These are phyloP conservation scores for Coccinonectria pachysandricola DNA, from an alignment of 2,329 filamentous ascomycete species.

Conservation along the genomic window DNA sequence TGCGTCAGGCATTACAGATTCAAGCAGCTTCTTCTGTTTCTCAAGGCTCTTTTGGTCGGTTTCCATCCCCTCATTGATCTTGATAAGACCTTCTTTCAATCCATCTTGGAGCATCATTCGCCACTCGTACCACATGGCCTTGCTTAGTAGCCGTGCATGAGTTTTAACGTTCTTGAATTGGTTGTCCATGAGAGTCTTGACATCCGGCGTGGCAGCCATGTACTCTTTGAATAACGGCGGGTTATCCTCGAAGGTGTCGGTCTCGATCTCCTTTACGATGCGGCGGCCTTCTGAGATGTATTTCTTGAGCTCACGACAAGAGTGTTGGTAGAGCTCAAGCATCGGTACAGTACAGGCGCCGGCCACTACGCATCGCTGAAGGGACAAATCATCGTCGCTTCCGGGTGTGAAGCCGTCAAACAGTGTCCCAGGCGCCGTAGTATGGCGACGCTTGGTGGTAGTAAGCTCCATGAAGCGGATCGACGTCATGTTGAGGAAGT, in stretches of 20 bases:
- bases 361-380: slow-evolving; percentile 76
- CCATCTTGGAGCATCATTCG: slow-evolving; percentile 77
- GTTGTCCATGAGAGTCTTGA: slow-evolving; percentile 82
- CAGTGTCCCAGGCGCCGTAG: slow-evolving; percentile 49
- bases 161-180: slow-evolving; percentile 98
- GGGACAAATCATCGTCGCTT: slow-evolving; percentile 41
- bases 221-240: slow-evolving; percentile 89
- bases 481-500: slow-evolving; percentile 89
- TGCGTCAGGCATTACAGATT: slow-evolving; percentile 56
- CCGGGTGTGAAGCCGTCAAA: slow-evolving; percentile 31
- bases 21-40: slow-evolving; percentile 59
- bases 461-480: slow-evolving; percentile 98
- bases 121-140: slow-evolving; percentile 98
- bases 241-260: slow-evolving; percentile 80
- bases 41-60: slow-evolving; percentile 57
- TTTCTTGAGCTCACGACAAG: slow-evolving; percentile 88
- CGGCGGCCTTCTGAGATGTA: slow-evolving; percentile 90
- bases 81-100: slow-evolving; percentile 68
- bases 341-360: slow-evolving; percentile 87
- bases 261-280: slow-evolving; percentile 84
- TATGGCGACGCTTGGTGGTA: slow-evolving; percentile 88
- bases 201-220: slow-evolving; percentile 69
- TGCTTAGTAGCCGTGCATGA: slow-evolving; percentile 78
- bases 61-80: slow-evolving; percentile 67
- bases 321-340: slow-evolving; percentile 90